phyloP scores from a whole-genome alignment of 371 early-diverging fungal species.

The Entomophthora muscae region DNA sequence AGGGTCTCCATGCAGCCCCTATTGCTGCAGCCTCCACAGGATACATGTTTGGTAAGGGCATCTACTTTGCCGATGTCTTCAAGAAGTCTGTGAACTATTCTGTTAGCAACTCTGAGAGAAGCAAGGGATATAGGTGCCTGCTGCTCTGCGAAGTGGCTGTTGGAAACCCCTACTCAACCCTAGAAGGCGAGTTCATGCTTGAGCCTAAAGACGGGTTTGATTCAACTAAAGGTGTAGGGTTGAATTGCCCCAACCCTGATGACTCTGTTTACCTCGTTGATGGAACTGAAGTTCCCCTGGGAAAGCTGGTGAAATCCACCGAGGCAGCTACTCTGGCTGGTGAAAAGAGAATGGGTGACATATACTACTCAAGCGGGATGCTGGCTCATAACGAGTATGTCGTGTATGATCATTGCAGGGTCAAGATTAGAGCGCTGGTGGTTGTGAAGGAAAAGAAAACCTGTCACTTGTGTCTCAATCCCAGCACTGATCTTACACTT shows the following conservation, averaged over 20 bases:
- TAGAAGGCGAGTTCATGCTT: conserved; percentile 30
- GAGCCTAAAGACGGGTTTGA: conserved; percentile 19
- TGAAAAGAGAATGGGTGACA: too few relatives aligned
- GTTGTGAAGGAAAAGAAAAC: conserved; percentile 19
- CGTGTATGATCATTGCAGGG: conserved; percentile 23
- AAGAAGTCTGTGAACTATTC: conserved; percentile 44
- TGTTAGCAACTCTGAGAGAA: conserved; percentile 22
- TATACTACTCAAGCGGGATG: too few relatives aligned
- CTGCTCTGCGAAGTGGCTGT: conserved; percentile 44
- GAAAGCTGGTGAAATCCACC: conserved; percentile 15
- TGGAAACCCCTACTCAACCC: conserved; percentile 26
- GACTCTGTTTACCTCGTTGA: conserved; percentile 11
- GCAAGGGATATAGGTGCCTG: conserved; percentile 25
- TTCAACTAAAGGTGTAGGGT: conserved; percentile 33
- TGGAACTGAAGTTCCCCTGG: conserved; percentile 25
- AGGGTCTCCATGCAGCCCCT: conserved; percentile 40
- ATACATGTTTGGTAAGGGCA: conserved; percentile 54
- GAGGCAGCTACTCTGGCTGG: too few relatives aligned
- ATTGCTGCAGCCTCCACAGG: conserved; percentile 43
- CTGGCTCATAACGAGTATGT: too few relatives aligned
- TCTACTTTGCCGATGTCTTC: conserved; percentile 51
- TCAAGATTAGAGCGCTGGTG: conserved; percentile 30
- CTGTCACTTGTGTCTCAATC: conserved; percentile 31
- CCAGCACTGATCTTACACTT: too few relatives aligned
- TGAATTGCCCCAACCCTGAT: conserved; percentile 24